Evolutionary conservation across 176 grass and related monocot genomes (phyloP), one percentile per base, ranked within the genome.

Genomic region (Tillandsia fasciculata): DNA sequence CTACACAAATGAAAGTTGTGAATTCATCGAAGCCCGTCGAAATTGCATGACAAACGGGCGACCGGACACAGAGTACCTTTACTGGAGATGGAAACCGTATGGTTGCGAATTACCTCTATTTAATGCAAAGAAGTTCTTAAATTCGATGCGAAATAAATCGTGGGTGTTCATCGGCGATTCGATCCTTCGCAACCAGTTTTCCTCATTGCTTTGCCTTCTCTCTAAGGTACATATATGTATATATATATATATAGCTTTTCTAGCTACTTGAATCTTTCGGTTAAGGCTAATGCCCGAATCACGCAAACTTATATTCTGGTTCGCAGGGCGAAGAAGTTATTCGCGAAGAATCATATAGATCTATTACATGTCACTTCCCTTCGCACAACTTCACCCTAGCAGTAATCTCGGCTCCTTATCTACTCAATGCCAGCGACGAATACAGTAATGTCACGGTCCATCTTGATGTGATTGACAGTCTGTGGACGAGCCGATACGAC

Each of bases 131-230:
- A 81, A 70, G 52, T 99, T 99, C 76, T 27, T 99, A 72, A 52
- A 88, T 67, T 18, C n/a, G 49, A 93, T 90, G 82, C 22, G 70
- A 49, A 84, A 82, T 33, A 90, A 81, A 68, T 82, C 79, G 71
- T 99, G 86, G 94, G 94, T 82, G 22, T 72, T 99, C 18, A 77
- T 99, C 22, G 94, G 94, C 15, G 89, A 99, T 74, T 99, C 94
- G 12, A 93, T 99, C 76, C 69, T 99, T 50, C 86, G 94, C 6
- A 99, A 99, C 66, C 94, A 99, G 3, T 77, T 80, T 51, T 82
- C 90, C 29, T 99, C 94, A 63, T 77, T 99, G 72, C 78, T 99
- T 68, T 99, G 94, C 54, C 87, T 93, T 66, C 84, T 99, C 77
- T 81, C 94, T 50, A 86, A 87, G 93, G 93, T 97, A 78, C 64